phyloP scores from a whole-genome alignment of 2,329 filamentous ascomycete species.

The Magnaporthiopsis rhizophila region DNA sequence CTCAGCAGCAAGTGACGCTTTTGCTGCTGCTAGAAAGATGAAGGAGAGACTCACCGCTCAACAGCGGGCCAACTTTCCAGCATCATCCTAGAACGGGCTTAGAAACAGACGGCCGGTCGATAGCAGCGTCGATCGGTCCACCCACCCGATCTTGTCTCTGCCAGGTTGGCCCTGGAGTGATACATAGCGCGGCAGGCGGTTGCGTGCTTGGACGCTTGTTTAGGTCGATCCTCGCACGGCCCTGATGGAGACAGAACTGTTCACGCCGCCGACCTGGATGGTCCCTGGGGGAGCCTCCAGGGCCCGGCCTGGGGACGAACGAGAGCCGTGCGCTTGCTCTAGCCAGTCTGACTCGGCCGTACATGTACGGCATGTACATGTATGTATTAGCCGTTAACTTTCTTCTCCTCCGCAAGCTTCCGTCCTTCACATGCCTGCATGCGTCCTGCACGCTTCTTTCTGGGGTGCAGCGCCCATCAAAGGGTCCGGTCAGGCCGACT shows the following conservation, averaged over 20 bases:
- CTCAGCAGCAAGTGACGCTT: neutral
- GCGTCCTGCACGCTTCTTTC: neutral
- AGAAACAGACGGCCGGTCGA: neutral
- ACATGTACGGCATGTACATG: neutral
- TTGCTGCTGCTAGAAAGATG: neutral
- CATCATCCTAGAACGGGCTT: neutral
- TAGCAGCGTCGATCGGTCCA: neutral
- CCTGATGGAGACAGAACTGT: neutral
- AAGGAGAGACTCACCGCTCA: neutral
- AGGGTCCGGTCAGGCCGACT: neutral
- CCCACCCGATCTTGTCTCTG: neutral
- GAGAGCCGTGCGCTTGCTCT: neutral
- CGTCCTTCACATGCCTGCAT: neutral
- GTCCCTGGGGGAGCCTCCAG: neutral
- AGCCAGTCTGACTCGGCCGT: neutral
- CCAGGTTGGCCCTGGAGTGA: too few relatives aligned
- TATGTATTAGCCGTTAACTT: neutral
- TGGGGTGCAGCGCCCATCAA: neutral
- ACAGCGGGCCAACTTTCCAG: neutral
- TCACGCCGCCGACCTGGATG: neutral
- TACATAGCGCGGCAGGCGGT: neutral
- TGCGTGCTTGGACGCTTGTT: neutral
- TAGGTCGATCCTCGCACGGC: neutral
- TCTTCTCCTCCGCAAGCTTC: neutral
- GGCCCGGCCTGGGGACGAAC: too few relatives aligned